Percentiles rank a stretch among this genome's conserved stretches.
phyloP scores from a whole-genome alignment of 2,329 filamentous ascomycete genomes.

The Aureobasidium musti region DNA sequence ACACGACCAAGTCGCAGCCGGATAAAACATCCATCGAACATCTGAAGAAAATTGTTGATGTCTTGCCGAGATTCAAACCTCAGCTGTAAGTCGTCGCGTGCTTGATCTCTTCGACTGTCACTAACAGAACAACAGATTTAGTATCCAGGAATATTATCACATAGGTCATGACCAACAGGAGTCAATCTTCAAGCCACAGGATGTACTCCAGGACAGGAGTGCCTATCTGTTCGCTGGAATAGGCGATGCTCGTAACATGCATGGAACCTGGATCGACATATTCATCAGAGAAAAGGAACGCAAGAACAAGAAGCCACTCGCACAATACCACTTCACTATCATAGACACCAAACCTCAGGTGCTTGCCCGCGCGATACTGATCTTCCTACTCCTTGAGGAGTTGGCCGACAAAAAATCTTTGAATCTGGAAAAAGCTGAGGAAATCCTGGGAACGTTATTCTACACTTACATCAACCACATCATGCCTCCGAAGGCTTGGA shows the following conservation, averaged over 20 bases:
- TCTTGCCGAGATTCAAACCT: not conserved
- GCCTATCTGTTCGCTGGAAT: not conserved
- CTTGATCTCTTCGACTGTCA: not conserved
- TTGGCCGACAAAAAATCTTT: not conserved
- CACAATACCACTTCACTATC: not conserved
- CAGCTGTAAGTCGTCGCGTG: not conserved
- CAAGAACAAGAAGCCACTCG: not conserved
- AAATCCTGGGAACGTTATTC: not conserved
- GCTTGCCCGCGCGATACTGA: not conserved
- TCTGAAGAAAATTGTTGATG: not conserved
- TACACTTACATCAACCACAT: not conserved
- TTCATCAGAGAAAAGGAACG: not conserved
- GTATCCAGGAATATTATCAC: not conserved
- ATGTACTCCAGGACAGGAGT: not conserved
- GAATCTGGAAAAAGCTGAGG: not conserved
- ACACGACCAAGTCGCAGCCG: not conserved
- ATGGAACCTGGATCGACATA: not conserved
- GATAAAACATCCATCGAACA: not conserved
- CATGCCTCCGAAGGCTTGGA: not conserved
- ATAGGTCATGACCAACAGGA: not conserved
- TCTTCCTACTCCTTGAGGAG: not conserved
- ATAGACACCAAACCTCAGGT: not conserved
- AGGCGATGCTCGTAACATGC: not conserved
- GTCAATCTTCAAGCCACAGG: not conserved
- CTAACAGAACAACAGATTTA: not conserved